These are phyloP conservation scores for Fusarium fujikuroi DNA, from an alignment of 2,329 filamentous ascomycete species.

Conservation along the genomic window DNA sequence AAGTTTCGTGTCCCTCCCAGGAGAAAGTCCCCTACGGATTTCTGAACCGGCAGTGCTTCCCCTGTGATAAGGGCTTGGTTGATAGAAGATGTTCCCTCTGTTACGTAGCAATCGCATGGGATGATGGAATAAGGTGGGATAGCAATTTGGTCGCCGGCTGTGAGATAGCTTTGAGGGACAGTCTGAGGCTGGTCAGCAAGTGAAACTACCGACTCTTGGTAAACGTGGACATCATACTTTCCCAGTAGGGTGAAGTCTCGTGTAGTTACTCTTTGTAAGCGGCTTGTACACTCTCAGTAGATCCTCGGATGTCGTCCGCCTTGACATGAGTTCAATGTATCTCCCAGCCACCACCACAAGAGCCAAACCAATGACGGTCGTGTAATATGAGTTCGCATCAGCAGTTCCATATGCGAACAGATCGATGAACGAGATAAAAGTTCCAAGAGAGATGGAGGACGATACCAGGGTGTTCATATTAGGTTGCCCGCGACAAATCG, in stretches of 20 bases:
- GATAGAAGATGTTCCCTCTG: neutral
- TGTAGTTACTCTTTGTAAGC: neutral
- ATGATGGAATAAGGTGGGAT: neutral
- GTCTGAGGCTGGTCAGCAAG: neutral
- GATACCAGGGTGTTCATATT: neutral
- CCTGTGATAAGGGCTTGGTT: neutral
- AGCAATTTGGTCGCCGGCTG: neutral
- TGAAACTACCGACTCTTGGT: accelerated
- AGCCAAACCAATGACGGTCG: neutral
- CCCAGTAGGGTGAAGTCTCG: neutral
- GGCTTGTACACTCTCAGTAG: neutral
- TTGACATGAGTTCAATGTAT: neutral
- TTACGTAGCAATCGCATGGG: neutral
- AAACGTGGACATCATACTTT: neutral
- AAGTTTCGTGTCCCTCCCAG: neutral
- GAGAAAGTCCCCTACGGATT: neutral
- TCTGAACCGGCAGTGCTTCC: neutral
- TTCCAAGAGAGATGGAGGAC: neutral
- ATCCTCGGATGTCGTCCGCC: neutral
- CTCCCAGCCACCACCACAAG: neutral
- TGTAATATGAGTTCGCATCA: neutral
- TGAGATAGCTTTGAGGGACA: neutral
- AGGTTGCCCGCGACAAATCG: neutral
- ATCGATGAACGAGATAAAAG: neutral
- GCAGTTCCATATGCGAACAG: neutral